Conservation (phyloP, 805 yeast genomes). For the Yamadazyma sp. region DNA sequence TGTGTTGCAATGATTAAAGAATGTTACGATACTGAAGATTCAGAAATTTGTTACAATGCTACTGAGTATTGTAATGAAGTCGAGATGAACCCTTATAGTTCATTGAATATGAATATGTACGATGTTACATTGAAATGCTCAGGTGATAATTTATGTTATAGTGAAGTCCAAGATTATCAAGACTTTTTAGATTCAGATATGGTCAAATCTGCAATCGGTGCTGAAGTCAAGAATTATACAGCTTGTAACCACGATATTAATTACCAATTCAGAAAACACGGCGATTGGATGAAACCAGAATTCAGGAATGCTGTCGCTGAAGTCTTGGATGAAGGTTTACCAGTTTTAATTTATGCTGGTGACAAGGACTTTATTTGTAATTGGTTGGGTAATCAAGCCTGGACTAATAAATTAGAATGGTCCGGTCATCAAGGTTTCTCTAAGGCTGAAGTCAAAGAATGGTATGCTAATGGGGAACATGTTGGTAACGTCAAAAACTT, state of each 20-base stretch:
- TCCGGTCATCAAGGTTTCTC: constrained; percentile 14
- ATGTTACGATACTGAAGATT: constrained; percentile 2
- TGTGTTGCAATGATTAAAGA: constrained; percentile 1
- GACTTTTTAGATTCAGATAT: constrained; percentile 46
- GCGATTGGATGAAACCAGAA: constrained; percentile 60
- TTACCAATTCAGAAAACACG: constrained; percentile 40
- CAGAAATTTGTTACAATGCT: constrained; percentile 5
- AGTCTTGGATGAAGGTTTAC: constrained; percentile 51
- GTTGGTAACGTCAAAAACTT: constrained; percentile 33
- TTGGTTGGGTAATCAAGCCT: constrained; percentile 82
- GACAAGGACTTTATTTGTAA: constrained; percentile 90
- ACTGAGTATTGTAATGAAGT: constrained; percentile 6
- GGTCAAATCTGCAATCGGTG: constrained; percentile 55
- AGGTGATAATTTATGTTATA: constrained; percentile 39
- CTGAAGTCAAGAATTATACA: constrained; percentile 21
- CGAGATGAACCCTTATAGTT: background rate
- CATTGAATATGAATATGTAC: constrained; percentile 5
- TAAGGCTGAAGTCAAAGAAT: constrained; percentile 2
- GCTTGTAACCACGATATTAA: constrained; percentile 22
- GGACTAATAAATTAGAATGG: constrained; percentile 25
- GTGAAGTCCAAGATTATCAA: constrained; percentile 42
- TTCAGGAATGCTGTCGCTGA: constrained; percentile 54
- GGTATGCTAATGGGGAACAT: constrained; percentile 20
- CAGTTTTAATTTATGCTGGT: constrained; percentile 85
- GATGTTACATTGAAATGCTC: constrained; percentile 10